Evolutionary conservation across 352 stramenopile species (phyloP).

Genomic region (Elongisporangium senticosum): DNA sequence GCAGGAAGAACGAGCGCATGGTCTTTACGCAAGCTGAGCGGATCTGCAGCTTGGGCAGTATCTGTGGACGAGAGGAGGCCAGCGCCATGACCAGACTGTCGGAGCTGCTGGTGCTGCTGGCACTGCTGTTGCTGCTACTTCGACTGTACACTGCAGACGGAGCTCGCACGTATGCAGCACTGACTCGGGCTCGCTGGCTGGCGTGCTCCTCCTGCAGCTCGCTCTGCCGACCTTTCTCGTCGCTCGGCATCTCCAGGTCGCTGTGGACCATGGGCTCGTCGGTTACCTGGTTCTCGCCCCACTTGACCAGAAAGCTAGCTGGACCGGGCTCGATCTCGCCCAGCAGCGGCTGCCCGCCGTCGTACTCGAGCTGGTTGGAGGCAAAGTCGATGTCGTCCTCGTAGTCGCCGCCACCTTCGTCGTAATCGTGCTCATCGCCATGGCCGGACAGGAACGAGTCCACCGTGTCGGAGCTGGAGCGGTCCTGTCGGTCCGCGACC

Average conservation of each 20-base stretch:
- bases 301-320: background rate
- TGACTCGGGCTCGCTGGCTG: background rate
- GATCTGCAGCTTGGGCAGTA: constrained; percentile 35
- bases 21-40: constrained; percentile 23
- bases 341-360: background rate
- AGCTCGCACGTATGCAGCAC: background rate
- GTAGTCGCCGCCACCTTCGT: background rate
- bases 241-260: background rate
- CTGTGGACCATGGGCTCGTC: background rate
- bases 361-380: background rate
- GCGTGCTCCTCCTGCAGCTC: background rate
- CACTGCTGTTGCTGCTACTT: constrained; percentile 14
- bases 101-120: constrained; percentile 4
- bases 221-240: background rate
- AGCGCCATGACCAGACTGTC: background rate
- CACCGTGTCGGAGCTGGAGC: background rate
- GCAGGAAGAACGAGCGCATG: constrained; percentile 33
- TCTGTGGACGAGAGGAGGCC: constrained; percentile 1
- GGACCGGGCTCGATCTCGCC: background rate
- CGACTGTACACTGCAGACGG: constrained; percentile 2
- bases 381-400: constrained; percentile 7
- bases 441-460: background rate
- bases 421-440: background rate
- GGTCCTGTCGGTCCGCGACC: background rate
- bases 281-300: background rate